phyloP scores from a whole-genome alignment of 768 basidiomycete species.

The Naganishia friedmannii region DNA sequence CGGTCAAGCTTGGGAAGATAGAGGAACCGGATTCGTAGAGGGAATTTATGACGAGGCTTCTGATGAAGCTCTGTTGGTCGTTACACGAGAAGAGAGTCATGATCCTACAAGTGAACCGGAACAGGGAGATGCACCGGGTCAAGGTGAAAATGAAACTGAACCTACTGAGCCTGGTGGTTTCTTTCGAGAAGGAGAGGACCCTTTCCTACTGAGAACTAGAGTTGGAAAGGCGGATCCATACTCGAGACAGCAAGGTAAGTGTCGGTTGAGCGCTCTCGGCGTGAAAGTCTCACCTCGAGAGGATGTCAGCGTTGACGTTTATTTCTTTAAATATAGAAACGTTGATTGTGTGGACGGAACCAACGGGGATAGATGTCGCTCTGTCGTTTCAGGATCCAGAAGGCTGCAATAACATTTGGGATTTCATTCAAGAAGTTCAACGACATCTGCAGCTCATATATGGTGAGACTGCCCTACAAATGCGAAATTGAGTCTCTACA shows the following conservation, averaged over 20 bases:
- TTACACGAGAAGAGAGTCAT: conserved; percentile 44
- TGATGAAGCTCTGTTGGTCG: conserved; percentile 50
- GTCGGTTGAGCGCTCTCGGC: too few species aligned
- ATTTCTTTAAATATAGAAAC: conserved; percentile 66
- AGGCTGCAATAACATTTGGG: conserved; percentile 95
- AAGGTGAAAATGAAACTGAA: conserved; percentile 40
- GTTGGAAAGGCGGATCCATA: conserved; percentile 50
- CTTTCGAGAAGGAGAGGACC: conserved; percentile 22
- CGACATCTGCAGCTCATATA: conserved; percentile 57
- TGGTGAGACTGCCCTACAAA: conserved; percentile 11
- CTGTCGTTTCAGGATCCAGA: conserved; percentile 94
- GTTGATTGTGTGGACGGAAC: conserved; percentile 97
- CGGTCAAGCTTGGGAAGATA: conserved; percentile 86
- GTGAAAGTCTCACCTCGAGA: too few species aligned
- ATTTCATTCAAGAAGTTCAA: conserved; percentile 89
- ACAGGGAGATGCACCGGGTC: conserved; percentile 41
- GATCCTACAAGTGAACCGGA: conserved; percentile 24
- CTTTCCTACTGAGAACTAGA: conserved; percentile 62
- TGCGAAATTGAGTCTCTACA: background rate
- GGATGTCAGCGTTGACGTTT: background rate
- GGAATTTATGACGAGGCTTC: conserved; percentile 62
- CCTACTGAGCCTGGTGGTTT: conserved; percentile 20
- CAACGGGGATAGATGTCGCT: conserved; percentile 82
- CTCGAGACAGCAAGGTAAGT: conserved; percentile 55
- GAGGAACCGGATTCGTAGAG: conserved; percentile 94